Base-by-base conservation (phyloP, 352 stramenopile genomes). In the Phytophthora parvispora region DNA sequence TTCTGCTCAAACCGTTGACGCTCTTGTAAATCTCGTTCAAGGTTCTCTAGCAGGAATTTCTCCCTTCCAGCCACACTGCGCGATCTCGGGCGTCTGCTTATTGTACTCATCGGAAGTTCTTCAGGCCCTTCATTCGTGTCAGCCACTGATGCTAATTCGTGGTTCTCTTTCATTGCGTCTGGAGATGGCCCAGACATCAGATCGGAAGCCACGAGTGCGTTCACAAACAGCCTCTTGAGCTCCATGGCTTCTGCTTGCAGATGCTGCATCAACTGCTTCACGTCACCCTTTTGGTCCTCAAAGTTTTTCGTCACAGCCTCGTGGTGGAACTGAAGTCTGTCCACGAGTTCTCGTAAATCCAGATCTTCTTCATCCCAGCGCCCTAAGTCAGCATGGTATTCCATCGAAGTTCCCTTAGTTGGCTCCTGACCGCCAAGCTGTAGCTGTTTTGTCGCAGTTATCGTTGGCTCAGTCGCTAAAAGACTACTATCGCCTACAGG, bases 361-460 rank as follows among this genome's bases (percentile, higher is more conserved):
- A 93, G 28, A 29, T 93, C 86, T 66, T 96, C 88, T 24, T 94
- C 85, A 47, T 90, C 81, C 86, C 88, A 94, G 1, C 82, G 80
- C 4, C 60, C 76, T 16, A 93, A 75, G 20, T 93, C 83, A 15
- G 83, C 67, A 13, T 87, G 47, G 38, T 93, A 92, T 28, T 82
- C 74, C 22, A 59, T 58, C 1, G 38, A 7, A 49, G 28, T 43
- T 29, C 66, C 63, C n/a, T 73, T 67, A 1, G n/a, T n/a, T 16
- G 40, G 16, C 24, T 67, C 61, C 16, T 74, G 42, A 3, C 38
- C 47, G 13, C 64, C 60, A 20, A 74, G 69, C n/a, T 67, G 58
- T 8, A 70, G 48, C 40, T 75, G 47, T 13, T 75, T 75, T 38
- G 63, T 54, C 18, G n/a, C 38, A 13, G 49, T 12, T 31, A 42